Base-by-base conservation (phyloP, 768 basidiomycete genomes). In the Tricholoma matsutake region DNA sequence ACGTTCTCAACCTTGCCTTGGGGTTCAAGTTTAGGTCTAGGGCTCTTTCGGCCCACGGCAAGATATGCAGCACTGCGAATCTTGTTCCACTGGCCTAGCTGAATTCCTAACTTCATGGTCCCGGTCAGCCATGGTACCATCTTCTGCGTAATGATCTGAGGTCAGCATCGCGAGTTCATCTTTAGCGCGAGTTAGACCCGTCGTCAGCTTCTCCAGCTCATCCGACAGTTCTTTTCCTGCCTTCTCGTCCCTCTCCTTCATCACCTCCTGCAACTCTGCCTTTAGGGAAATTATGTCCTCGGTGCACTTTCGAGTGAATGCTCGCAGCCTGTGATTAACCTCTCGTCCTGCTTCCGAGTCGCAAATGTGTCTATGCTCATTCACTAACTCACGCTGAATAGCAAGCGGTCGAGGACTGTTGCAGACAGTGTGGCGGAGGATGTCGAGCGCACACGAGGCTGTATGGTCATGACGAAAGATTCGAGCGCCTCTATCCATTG, bases 401-500 rank as follows among this genome's bases (percentile, higher is more conserved):
- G 18, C 45, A 16, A 66, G 56, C 1, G 65, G 20, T 11, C 54
- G 43, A 16, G 65, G 64, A 6, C 39, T 29, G 7, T 61, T 64
- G 16, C 47, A 25, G 16, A 43, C 20, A 63, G 81, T 62, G 56
- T 68, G 68, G 31, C 73, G 70, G 6, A 79, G 47, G 53, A 78
- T 64, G 32, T 67, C 52, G 0, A 68, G 69, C 1, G 79, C 69
- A 10, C 73, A 73, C 5, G 65, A 34, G 31, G 67, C 63, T 1
- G 72, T 73, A 35, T 72, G 72, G 31, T 63, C 59, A 51, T 79
- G 75, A 16, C 79, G 77, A 22, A 73, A 64, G n/a, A 81, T 59
- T 10, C 57, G 62, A 0, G 81, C 78, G 8, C 79, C 78, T 65
- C 73, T 73, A 34, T 77, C 74, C 16, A 81, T 68, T 29, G 74